These are phyloP conservation scores for Globisporangium splendens DNA, from an alignment of 352 stramenopile genomes.

Conservation along the genomic window DNA sequence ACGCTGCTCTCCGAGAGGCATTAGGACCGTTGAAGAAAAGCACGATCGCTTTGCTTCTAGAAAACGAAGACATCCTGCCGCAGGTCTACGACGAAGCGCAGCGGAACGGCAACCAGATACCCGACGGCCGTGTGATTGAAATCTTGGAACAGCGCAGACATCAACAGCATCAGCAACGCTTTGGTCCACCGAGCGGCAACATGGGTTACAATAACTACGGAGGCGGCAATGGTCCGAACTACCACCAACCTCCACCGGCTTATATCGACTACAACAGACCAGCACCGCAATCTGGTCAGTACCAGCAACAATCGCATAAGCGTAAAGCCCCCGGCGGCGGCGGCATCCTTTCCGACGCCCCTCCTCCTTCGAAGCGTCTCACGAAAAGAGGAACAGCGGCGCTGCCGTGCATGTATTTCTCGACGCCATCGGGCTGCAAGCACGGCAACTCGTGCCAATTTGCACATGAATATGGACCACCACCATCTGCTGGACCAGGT, in stretches of 20 bases:
- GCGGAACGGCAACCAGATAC: constrained; percentile 69
- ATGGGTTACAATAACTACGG: constrained; percentile 22
- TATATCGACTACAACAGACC: constrained; percentile 21
- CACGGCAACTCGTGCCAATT: constrained; percentile 69
- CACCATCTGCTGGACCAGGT: constrained; percentile 16
- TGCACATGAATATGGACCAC: constrained; percentile 43
- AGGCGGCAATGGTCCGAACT: constrained; percentile 22
- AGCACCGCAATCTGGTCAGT: constrained; percentile 2
- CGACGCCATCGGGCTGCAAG: constrained; percentile 60
- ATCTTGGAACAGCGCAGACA: constrained; percentile 69
- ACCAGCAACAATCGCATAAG: constrained; percentile 19
- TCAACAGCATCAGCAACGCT: constrained; percentile 25
- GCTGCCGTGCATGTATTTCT: constrained; percentile 73
- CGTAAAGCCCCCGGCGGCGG: constrained; percentile 40
- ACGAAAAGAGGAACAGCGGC: constrained; percentile 42
- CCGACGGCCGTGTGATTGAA: constrained; percentile 71
- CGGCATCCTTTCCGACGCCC: constrained; percentile 31
- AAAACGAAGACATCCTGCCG: constrained; percentile 70
- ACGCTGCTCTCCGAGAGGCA: constrained; percentile 56
- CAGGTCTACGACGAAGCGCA: constrained; percentile 82
- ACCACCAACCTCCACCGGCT: not conserved
- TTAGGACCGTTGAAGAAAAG: constrained; percentile 67
- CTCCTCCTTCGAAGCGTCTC: constrained; percentile 39
- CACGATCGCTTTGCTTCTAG: constrained; percentile 68
- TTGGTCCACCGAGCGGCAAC: constrained; percentile 29